Conservation (phyloP, 106 monocot species). For the Platanthera zijinensis region DNA sequence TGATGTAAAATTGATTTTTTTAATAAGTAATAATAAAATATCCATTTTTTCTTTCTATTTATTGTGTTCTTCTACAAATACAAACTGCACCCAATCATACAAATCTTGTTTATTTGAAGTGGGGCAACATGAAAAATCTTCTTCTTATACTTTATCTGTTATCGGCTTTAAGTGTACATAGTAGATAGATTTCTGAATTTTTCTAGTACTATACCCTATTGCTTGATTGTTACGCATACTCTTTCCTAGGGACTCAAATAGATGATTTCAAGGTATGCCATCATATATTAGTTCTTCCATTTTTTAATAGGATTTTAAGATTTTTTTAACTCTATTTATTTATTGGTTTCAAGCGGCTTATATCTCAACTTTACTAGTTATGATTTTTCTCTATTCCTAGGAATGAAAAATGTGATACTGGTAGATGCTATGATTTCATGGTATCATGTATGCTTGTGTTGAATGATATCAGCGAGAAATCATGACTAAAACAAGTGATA, state of each 20-base stretch:
- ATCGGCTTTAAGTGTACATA: background rate
- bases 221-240: background rate
- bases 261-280: background rate
- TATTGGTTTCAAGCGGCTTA: background rate
- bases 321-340: background rate
- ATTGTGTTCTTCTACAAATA: too few relatives aligned
- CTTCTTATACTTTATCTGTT: background rate
- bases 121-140: background rate
- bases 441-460: background rate
- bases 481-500: background rate
- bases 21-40: too few relatives aligned
- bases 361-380: background rate
- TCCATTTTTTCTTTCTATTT: too few relatives aligned
- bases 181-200: background rate
- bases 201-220: background rate
- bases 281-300: background rate
- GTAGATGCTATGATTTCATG: background rate
- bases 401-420: background rate
- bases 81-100: too few relatives aligned
- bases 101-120: constrained; percentile 4
- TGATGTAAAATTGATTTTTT: too few relatives aligned
- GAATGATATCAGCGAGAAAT: background rate
- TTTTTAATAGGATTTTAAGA: background rate
- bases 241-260: background rate
- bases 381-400: background rate